phyloP scores from a whole-genome alignment of 345 rosid genomes.

The Eucalyptus polybractea region DNA sequence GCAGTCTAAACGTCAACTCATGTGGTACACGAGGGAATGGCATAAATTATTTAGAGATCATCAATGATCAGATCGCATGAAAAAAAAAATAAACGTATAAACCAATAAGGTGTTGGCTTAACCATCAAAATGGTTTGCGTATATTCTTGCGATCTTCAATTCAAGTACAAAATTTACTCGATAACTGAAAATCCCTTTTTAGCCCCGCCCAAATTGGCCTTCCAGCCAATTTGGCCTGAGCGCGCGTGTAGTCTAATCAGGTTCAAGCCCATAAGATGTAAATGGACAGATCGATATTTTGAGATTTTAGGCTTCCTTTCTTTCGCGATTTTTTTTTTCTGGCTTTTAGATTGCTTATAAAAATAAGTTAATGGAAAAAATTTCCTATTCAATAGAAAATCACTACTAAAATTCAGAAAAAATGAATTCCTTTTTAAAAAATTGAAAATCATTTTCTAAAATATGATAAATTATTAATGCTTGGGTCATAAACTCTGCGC shows the following conservation, averaged over 20 bases:
- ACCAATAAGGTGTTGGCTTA: neutral
- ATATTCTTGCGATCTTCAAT: neutral
- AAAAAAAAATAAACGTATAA: neutral
- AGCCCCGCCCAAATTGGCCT: neutral
- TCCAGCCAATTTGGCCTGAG: neutral
- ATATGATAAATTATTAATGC: too few species aligned
- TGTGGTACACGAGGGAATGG: neutral
- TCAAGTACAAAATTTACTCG: neutral
- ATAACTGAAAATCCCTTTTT: neutral
- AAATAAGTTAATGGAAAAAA: too few species aligned
- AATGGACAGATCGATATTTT: neutral
- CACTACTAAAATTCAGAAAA: neutral
- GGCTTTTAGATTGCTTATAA: neutral
- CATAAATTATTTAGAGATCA: neutral
- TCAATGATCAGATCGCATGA: neutral
- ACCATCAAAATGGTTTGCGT: neutral
- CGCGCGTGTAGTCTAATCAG: neutral
- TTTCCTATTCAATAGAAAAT: too few species aligned
- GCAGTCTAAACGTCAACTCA: neutral
- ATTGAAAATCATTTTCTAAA: neutral
- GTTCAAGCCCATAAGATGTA: neutral
- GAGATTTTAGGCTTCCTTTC: neutral
- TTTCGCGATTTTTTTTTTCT: too few species aligned
- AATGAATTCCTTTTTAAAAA: too few species aligned
- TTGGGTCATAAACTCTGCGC: fast-evolving